phyloP scores from a whole-genome alignment of 73 alveolate species.

The Symbiodinium pilosum region DNA sequence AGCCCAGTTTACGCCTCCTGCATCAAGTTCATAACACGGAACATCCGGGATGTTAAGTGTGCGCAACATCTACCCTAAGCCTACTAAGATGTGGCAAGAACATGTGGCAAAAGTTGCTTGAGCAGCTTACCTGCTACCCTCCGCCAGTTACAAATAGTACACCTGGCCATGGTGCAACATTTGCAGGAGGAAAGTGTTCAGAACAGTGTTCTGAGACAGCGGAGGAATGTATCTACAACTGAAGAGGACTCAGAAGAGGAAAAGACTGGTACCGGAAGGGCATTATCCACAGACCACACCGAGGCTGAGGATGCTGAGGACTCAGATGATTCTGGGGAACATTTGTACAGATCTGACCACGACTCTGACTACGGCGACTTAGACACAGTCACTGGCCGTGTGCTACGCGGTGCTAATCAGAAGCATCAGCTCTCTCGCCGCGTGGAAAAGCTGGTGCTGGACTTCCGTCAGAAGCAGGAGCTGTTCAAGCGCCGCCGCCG shows the following conservation, averaged over 20 bases:
- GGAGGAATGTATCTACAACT: background rate
- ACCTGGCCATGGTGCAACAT: background rate
- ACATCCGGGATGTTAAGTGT: no score
- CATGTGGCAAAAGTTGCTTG: no score
- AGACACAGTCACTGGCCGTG: background rate
- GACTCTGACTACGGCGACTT: conserved; percentile 75
- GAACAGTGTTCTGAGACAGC: background rate
- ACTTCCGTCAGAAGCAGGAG: conserved; percentile 42
- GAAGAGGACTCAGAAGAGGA: conserved; percentile 4
- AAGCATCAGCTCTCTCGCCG: conserved; percentile 21
- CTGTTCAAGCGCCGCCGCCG: conserved; percentile 54
- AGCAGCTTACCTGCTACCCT: background rate
- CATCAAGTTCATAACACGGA: background rate
- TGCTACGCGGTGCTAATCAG: background rate
- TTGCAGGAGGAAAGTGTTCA: background rate
- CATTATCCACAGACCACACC: background rate
- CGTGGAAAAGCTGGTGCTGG: conserved; percentile 38
- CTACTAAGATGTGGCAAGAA: no score
- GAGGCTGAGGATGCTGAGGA: background rate
- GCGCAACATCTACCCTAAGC: no score
- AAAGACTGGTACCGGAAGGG: background rate
- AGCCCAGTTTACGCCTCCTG: no score
- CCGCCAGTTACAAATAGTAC: background rate
- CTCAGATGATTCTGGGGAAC: conserved; percentile 39
- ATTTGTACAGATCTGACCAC: conserved; percentile 81